Base-by-base conservation (phyloP, 192 early-diverging fungal genomes). In the Phlyctochytrium planicorne region DNA sequence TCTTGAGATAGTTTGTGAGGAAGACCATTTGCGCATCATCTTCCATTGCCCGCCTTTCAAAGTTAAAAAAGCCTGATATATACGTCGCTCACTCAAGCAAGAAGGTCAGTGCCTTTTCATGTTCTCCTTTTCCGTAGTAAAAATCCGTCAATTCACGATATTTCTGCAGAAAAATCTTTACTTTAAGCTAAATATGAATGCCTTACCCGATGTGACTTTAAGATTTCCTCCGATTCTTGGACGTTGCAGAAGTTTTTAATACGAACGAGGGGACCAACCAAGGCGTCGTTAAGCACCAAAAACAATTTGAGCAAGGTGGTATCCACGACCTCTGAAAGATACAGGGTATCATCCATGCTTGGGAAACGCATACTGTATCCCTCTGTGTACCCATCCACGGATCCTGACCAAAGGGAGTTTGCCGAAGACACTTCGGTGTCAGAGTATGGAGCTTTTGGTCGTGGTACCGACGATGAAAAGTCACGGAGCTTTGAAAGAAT, bases 221-320 rank as follows among this genome's bases (percentile, higher is more conserved):
- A 79, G 20, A 97, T 78, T 33, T 70, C 81, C 71, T 96, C 95
- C 53, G 87, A 87, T 56, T 91, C 87, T 66, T 91, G 84, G 1
- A 96, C 82, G 70, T 95, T 90, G 72, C 95, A 97, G 75, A 90
- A 87, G 69, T 96, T 97, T 24, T 78, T 77, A 0, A 97, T 91
- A 29, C 95, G 85, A 53, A 99, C 75, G n/a, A 99, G 81, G 0
- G 94, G 90, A 1, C 97, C 94, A 1, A 97, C 87, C 23, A 99
- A 83, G 1, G 88, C 80, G 34, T 91, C 90, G 52, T 94, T 94
- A 31, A 88, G 89, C 60, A 87, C 79, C 78, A 97, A 81, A 67
- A 97, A 99, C 0, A 94, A 86, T 74, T 94, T 94, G 31, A 98
- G 75, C 37, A 98, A 74, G 0, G 94, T 88, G 0, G 97, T 97